Base-by-base conservation (phyloP, 495 filamentous ascomycete species). In the Penicillium egyptiacum region DNA sequence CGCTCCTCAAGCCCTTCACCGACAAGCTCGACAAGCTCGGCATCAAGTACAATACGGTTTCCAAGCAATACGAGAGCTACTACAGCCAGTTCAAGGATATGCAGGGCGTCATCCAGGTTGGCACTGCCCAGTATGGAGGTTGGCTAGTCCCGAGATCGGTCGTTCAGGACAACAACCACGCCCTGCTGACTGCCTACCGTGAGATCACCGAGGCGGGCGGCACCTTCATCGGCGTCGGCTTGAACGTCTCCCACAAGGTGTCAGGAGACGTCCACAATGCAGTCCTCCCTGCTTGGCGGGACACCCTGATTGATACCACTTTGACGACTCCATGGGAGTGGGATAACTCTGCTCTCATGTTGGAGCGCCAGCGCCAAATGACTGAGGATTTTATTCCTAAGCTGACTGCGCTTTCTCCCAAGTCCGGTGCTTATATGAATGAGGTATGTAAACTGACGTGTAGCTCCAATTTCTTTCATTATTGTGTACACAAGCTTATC, bases 251-350 rank as follows among this genome's bases (percentile, higher is more conserved):
- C 16, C 58, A 63, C 8, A 45, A 61, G 19, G 68, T 71, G 1
- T 70, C 75, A 25, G 79, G 76, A 2, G 77, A 81, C n/a, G 70
- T 77, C 14, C 60, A 76, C 50, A 85, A 85, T 60, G 68, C 82
- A 1, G 80, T 87, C 2, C 67, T 81, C 5, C 83, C 83, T 5
- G 80, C 79, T 5, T 86, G 83, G 83, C 75, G 85, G n/a, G 71
- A 82, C 3, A 62, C 83, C 0, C 60, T 83, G 35, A 75, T 82
- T 40, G 65, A 71, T 33, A 73, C 68, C 5, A 66, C 71, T 23
- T 45, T 82, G 35, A 70, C 67, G 2, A 75, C 68, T 0, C 62
- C 70, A 3, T 79, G 76, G 74, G 66, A 73, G 30, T 81, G 77
- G 61, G 57, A 65, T 6, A 75, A 77, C 0, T 40, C 20, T 57